These are phyloP conservation scores for Backusella circina DNA, from an alignment of 192 early-diverging fungal genomes.

Conservation along the genomic window DNA sequence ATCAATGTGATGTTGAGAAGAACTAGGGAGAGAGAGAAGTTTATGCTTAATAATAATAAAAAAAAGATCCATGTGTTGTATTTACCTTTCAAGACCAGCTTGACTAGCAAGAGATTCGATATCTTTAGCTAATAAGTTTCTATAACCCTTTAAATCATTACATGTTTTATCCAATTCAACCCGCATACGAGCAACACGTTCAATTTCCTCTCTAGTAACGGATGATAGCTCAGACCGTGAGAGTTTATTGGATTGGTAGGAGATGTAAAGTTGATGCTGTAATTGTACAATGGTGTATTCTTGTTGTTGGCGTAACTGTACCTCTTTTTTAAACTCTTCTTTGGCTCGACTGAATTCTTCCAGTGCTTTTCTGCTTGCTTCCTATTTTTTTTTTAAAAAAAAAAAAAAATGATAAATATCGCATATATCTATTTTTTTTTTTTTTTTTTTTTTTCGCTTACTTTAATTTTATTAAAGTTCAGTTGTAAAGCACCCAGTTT, in stretches of 20 bases:
- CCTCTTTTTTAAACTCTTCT: conserved; percentile 40
- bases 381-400: conserved; percentile 6
- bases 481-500: neutral
- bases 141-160: conserved; percentile 27
- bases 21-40: neutral
- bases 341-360: conserved; percentile 40
- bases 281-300: conserved; percentile 26
- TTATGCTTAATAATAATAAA: neutral
- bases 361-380: conserved; percentile 30
- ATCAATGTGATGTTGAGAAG: conserved; percentile 23
- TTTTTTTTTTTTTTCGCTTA: neutral
- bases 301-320: conserved; percentile 12
- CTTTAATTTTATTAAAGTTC: conserved; percentile 4
- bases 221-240: conserved; percentile 4
- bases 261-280: conserved; percentile 19
- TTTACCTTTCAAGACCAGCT: conserved; percentile 38
- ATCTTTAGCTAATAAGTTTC: conserved; percentile 31
- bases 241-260: conserved; percentile 14
- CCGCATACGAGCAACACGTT: conserved; percentile 14
- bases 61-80: neutral
- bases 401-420: neutral
- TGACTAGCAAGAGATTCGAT: conserved; percentile 32
- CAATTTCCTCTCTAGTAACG: conserved; percentile 27
- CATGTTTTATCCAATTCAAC: conserved; percentile 30
- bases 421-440: too few relatives aligned